These are phyloP conservation scores for Periconia sp. DNA, from an alignment of 2,329 filamentous ascomycete species.

Conservation along the genomic window DNA sequence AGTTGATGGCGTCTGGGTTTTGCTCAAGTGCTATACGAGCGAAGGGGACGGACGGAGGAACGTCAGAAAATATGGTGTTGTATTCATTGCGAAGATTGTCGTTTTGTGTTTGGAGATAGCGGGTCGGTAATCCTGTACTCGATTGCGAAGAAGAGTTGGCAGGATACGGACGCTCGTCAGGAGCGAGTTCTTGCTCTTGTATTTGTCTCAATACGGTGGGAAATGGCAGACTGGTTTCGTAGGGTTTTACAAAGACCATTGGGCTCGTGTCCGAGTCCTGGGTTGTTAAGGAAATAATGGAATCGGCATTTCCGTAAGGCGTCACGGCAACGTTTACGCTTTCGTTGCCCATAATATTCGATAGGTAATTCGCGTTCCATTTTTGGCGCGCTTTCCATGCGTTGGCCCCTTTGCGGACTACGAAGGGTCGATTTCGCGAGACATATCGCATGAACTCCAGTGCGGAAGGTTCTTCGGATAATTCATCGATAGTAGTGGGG, in stretches of 20 bases:
- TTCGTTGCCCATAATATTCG: slow-evolving; percentile 55
- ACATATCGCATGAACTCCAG: slow-evolving; percentile 81
- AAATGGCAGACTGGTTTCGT: slow-evolving; percentile 67
- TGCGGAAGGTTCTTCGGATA: slow-evolving; percentile 67
- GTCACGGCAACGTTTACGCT: slow-evolving; percentile 76
- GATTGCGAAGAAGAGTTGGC: not conserved
- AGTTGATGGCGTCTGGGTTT: slow-evolving; percentile 73
- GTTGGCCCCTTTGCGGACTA: slow-evolving; percentile 64
- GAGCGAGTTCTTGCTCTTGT: slow-evolving; percentile 54
- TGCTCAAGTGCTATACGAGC: slow-evolving; percentile 70
- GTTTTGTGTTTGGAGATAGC: slow-evolving; percentile 80
- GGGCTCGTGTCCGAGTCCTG: not conserved
- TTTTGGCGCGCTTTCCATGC: slow-evolving; percentile 63
- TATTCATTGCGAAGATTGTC: slow-evolving; percentile 81
- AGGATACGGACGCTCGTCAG: not conserved
- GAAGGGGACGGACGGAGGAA: slow-evolving; percentile 68
- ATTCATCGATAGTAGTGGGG: slow-evolving; percentile 58
- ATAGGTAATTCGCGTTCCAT: slow-evolving; percentile 67
- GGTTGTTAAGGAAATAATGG: slow-evolving; percentile 62
- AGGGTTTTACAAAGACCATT: slow-evolving; percentile 67
- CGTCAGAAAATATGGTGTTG: slow-evolving; percentile 60
- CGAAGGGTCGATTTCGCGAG: slow-evolving; percentile 72
- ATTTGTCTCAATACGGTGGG: slow-evolving; percentile 63
- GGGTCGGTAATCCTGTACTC: slow-evolving; percentile 11
- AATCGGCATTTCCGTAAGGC: slow-evolving; percentile 65